A percentile compares a stretch with the other conserved stretches of the same genome.
Evolutionary conservation across 768 basidiomycete genomes (phyloP).

Genomic region (Boletus edulis): DNA sequence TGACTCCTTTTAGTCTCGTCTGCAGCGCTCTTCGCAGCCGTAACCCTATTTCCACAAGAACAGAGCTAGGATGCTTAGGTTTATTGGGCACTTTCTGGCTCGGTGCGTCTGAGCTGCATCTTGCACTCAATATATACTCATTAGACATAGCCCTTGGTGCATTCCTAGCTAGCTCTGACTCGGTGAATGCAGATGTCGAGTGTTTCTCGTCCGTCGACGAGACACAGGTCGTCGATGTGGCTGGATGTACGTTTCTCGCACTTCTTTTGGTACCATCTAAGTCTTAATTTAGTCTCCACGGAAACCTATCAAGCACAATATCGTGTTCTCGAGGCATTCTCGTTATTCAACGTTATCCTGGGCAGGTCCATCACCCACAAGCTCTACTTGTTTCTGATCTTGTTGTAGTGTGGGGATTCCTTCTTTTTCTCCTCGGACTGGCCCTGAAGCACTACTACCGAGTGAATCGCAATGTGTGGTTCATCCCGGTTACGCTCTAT

Average conservation of each 20-base stretch:
- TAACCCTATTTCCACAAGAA: constrained; percentile 78
- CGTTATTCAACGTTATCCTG: constrained; percentile 72
- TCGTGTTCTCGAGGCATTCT: constrained; percentile 76
- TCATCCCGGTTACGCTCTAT: constrained; percentile 64
- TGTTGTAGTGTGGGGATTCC: constrained; percentile 46
- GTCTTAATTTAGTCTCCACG: constrained; percentile 59
- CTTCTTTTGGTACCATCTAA: not conserved
- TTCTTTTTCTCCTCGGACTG: constrained; percentile 44
- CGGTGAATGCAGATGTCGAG: constrained; percentile 77
- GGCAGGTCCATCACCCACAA: constrained; percentile 39
- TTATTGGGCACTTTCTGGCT: constrained; percentile 78
- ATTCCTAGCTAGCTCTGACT: constrained; percentile 70
- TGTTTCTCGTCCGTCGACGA: constrained; percentile 62
- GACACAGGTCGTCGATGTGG: constrained; percentile 53
- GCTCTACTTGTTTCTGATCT: constrained; percentile 6
- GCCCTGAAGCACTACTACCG: constrained; percentile 41
- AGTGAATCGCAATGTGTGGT: constrained; percentile 58
- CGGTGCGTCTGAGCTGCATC: constrained; percentile 41
- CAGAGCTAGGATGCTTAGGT: constrained; percentile 70
- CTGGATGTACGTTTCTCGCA: constrained; percentile 55
- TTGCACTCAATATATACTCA: constrained; percentile 5
- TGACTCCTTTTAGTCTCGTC: constrained; percentile 45
- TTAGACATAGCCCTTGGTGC: constrained; percentile 60
- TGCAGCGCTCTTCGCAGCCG: constrained; percentile 62
- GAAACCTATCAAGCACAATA: constrained; percentile 90